Evolutionary conservation across 116 monocot species (phyloP).

Genomic region (Iris pallida): DNA sequence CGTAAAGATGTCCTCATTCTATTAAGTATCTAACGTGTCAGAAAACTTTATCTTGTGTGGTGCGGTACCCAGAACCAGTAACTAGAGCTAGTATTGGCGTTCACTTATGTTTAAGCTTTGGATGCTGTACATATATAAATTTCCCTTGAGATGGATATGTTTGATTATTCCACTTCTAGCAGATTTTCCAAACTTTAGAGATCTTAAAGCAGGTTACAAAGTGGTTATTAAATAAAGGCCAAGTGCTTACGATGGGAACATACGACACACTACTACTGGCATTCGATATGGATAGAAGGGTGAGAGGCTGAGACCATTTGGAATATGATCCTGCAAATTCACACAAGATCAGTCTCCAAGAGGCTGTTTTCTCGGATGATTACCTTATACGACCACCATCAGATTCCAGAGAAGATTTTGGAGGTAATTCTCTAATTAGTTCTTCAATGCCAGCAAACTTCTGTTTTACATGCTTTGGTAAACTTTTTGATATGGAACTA

Average conservation of each 20-base stretch:
- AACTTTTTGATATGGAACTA: no score
- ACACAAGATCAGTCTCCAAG: slow-evolving; percentile 77
- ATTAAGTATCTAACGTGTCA: no score
- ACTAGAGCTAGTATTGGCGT: no score
- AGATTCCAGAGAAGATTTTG: slow-evolving; percentile 63
- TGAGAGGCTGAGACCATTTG: slow-evolving; percentile 86
- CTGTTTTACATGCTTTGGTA: no score
- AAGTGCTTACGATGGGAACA: slow-evolving; percentile 90
- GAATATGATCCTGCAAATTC: slow-evolving; percentile 55
- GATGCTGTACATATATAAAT: no score
- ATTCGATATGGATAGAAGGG: slow-evolving; percentile 62
- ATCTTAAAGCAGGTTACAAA: slow-evolving; percentile 51
- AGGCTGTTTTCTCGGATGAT: slow-evolving; percentile 87
- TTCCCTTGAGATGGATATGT: no score
- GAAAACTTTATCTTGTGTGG: no score
- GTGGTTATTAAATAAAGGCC: slow-evolving; percentile 94
- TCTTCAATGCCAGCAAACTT: neutral
- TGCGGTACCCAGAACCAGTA: no score
- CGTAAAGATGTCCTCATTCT: no score
- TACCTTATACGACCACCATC: slow-evolving; percentile 70
- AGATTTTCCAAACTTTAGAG: no score
- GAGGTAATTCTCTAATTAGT: slow-evolving; percentile 48
- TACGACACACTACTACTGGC: slow-evolving; percentile 80
- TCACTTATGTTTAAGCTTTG: no score
- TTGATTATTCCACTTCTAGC: no score